Percentiles rank a stretch among this genome's conserved stretches.
These are phyloP conservation scores for Mycena sanguinolenta DNA, from an alignment of 768 basidiomycete genomes.

Conservation along the genomic window DNA sequence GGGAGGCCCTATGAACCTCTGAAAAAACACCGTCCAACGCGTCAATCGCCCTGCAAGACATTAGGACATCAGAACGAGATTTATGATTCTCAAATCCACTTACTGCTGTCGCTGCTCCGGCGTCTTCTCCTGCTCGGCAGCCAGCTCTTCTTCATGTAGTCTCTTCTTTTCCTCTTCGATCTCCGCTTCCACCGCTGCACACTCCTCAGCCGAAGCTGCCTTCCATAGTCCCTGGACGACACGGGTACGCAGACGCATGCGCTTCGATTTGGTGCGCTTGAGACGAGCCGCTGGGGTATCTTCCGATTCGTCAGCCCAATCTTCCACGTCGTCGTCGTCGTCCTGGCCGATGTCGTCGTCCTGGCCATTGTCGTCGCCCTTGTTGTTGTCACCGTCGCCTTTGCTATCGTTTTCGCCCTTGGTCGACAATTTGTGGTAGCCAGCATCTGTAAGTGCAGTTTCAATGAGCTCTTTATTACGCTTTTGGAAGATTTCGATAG, in stretches of 20 bases:
- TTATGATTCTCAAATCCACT: neutral
- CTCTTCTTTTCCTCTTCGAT: constrained; percentile 1
- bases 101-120: constrained; percentile 1
- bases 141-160: neutral
- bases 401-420: too few species aligned
- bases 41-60: neutral
- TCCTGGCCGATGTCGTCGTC: too few species aligned
- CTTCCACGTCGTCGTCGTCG: neutral
- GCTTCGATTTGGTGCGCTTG: neutral
- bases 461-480: neutral
- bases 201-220: neutral
- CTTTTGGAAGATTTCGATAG: too few species aligned
- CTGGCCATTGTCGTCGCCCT: too few species aligned
- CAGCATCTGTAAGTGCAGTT: too few species aligned
- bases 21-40: neutral
- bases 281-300: too few species aligned
- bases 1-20: neutral
- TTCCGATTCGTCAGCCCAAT: neutral
- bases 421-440: neutral
- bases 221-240: neutral
- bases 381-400: too few species aligned
- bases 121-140: neutral
- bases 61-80: neutral
- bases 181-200: neutral
- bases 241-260: neutral